Evolutionary conservation across 148 eudicot genomes (phyloP).

Genomic region (Rhododendron williamsianum): DNA sequence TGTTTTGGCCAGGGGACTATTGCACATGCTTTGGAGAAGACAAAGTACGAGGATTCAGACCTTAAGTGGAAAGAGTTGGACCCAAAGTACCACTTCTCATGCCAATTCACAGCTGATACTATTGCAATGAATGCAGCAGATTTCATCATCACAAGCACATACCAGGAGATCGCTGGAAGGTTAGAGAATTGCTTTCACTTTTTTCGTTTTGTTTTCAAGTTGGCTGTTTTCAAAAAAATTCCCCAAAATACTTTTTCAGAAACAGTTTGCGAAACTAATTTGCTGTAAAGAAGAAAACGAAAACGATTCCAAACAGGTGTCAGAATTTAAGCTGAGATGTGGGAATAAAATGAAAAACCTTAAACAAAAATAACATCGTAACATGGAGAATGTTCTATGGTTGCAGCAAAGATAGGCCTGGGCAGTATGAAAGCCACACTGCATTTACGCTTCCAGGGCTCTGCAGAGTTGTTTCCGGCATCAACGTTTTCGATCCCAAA

Average conservation of each 20-base stretch:
- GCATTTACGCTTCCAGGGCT: conserved; percentile 86
- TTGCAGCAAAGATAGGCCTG: conserved; percentile 91
- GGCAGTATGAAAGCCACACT: conserved; percentile 86
- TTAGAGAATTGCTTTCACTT: conserved; percentile 13
- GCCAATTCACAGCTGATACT: conserved; percentile 89
- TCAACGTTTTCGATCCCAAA: conserved; percentile 87
- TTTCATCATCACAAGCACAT: conserved; percentile 93
- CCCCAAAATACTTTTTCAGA: neutral
- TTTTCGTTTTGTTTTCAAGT: neutral
- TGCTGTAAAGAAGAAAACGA: neutral
- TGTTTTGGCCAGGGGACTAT: conserved; percentile 57
- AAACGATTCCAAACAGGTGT: neutral
- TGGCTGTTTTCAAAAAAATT: neutral
- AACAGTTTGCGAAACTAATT: neutral
- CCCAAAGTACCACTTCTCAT: conserved; percentile 82
- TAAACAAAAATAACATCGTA: neutral
- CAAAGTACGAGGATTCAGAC: conserved; percentile 96
- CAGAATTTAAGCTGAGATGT: neutral
- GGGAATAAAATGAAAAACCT: neutral
- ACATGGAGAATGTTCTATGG: conserved; percentile 2
- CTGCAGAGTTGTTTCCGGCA: conserved; percentile 80
- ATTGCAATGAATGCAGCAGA: conserved; percentile 94
- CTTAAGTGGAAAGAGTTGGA: conserved; percentile 80
- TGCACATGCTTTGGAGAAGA: conserved; percentile 97
- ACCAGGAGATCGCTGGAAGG: conserved; percentile 99